These are phyloP conservation scores for Austropuccinia psidii DNA, from an alignment of 1,284 basidiomycete genomes.

Conservation along the genomic window DNA sequence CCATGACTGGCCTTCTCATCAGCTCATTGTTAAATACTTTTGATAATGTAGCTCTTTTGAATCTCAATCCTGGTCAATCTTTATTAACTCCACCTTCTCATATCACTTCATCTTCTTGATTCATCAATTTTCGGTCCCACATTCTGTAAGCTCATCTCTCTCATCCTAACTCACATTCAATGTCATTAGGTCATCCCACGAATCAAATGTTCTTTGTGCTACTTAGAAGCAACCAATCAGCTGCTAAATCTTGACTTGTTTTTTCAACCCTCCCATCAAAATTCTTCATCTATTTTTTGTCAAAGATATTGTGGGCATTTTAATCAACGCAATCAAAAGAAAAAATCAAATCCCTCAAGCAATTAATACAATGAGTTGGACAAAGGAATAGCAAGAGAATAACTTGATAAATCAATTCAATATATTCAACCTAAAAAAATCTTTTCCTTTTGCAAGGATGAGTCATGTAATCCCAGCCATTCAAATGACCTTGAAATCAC, in stretches of 20 bases:
- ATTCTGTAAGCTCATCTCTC: constrained; percentile 10
- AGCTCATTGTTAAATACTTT: constrained; percentile 9
- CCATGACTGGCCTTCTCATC: constrained; percentile 17
- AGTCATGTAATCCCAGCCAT: background rate
- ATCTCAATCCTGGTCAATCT: constrained; percentile 35
- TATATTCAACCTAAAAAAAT: constrained; percentile 9
- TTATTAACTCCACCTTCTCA: constrained; percentile 17
- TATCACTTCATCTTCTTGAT: constrained; percentile 16
- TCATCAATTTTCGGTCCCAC: constrained; percentile 18
- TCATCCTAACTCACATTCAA: background rate
- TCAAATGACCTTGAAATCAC: background rate
- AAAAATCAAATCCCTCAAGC: constrained; percentile 19
- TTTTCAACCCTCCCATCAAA: background rate
- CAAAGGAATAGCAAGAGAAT: constrained; percentile 18
- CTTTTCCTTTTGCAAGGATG: constrained; percentile 9
- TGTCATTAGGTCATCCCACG: constrained; percentile 29
- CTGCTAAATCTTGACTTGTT: constrained; percentile 15
- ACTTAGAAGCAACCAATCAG: background rate
- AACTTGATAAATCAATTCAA: constrained; percentile 5
- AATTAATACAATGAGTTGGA: constrained; percentile 36
- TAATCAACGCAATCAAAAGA: no score
- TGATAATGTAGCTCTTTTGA: constrained; percentile 15
- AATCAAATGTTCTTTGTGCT: constrained; percentile 3
- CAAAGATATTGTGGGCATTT: no score
- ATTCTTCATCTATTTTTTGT: background rate